Percentiles rank a stretch among this genome's conserved stretches.
phyloP scores from a whole-genome alignment of 2,329 filamentous ascomycete genomes.

The Penicillium brasilianum region DNA sequence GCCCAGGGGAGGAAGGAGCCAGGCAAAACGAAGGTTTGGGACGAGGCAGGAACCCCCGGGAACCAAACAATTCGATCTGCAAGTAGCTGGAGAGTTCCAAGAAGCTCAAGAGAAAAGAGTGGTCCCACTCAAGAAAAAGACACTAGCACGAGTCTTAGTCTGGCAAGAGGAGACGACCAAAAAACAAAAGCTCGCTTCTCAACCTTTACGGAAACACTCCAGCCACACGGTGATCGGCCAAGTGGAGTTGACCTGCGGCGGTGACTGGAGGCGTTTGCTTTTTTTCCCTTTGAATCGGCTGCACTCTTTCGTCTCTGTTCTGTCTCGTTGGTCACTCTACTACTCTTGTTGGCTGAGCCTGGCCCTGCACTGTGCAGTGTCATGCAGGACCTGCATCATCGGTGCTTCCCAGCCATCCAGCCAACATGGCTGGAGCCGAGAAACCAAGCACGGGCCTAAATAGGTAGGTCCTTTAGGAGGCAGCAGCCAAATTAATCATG shows the following conservation, averaged over 20 bases:
- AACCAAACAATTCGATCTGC: constrained; percentile 25
- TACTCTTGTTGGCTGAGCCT: not conserved
- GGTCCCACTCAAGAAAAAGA: too few species aligned
- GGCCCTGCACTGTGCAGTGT: not conserved
- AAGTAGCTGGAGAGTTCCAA: too few species aligned
- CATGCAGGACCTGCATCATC: constrained; percentile 13
- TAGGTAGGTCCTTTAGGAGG: not conserved
- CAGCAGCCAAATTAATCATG: constrained; percentile 15
- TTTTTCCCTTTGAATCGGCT: not conserved
- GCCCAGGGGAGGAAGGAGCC: not conserved
- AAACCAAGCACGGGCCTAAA: not conserved
- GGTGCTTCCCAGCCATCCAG: constrained; percentile 30
- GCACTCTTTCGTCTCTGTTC: not conserved
- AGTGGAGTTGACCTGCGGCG: too few species aligned
- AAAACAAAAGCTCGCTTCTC: too few species aligned
- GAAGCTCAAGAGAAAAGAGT: too few species aligned
- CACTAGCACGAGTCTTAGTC: constrained; percentile 9
- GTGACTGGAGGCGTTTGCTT: constrained; percentile 12
- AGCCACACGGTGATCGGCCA: constrained; percentile 20
- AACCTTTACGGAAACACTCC: constrained; percentile 1
- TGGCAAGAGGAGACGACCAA: too few species aligned
- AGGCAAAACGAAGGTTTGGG: constrained; percentile 1
- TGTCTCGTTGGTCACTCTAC: not conserved
- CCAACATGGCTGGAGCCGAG: constrained; percentile 36
- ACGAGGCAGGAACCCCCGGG: constrained; percentile 3